Base-by-base conservation (phyloP, 371 early-diverging fungal genomes). In the Sporodiniella umbellata region DNA sequence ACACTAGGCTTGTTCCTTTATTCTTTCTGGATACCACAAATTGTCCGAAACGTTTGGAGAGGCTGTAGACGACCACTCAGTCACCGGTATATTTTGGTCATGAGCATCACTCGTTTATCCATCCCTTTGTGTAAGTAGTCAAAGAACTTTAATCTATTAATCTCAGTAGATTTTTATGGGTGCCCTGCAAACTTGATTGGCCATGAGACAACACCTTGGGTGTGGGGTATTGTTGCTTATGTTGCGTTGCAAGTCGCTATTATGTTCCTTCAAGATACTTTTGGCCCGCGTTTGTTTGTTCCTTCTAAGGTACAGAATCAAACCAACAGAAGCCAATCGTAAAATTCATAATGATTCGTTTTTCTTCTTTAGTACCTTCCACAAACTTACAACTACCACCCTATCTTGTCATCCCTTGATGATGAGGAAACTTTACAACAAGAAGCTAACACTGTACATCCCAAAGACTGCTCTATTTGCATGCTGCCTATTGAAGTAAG, bases 21-120 rank as follows among this genome's bases (percentile, higher is more conserved):
- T 60, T 90, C 90, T 0, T 88, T 84, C 60, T 92, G 92, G 92
- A 56, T 88, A 12, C 92, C 92, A 2, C 92, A 92, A 50, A 87
- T 88, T 42, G 63, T 79, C 12, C 75, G 86, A 49, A 87, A 85
- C 50, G 78, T 79, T 12, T 57, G 56, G 14, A 76, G 87, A 42
- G 87, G 87, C 11, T 81, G 85, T 25, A 70, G 80, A 58, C 64
- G 74, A 21, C 83, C 81, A 3, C 56, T 89, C 37, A 80, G 80
- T 43, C 57, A 60, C 25, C 75, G 80, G 15, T 90, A 84, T 48
- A 56, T 89, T 6, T 17, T 81, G 19, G 80, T 82, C 2, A 84
- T 84, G 73, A 86, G 81, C n/a, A 39, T 71, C 3, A 64, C 80
- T 10, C 73, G 88, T 10, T 49, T 89, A 35, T 55, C 73, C n/a